A percentile compares a stretch with the other conserved stretches of the same genome.
Evolutionary conservation across 2,329 filamentous ascomycete species (phyloP).

Genomic region (Triangularia verruculosa): DNA sequence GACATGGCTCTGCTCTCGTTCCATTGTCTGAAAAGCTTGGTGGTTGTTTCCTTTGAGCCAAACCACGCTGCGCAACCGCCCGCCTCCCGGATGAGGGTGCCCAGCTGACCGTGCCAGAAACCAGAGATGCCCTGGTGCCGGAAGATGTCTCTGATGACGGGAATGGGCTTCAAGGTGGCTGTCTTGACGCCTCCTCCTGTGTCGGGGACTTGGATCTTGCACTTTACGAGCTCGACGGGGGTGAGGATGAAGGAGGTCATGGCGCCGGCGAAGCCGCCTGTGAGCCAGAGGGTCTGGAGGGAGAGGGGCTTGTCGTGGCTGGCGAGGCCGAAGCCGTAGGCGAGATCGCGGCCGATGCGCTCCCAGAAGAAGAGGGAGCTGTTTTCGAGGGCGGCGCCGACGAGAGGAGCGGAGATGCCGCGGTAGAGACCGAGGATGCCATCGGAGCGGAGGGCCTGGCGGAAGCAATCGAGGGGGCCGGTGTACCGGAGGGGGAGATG

Average conservation of each 20-base stretch:
- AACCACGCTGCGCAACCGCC: conserved; percentile 96
- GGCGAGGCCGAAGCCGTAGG: conserved; percentile 53
- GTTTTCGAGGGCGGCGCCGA: conserved; percentile 88
- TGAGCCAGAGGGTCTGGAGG: conserved; percentile 70
- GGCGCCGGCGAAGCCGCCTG: conserved; percentile 81
- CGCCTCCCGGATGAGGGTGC: conserved; percentile 89
- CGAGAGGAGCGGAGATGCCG: conserved; percentile 85
- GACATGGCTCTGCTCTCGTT: conserved; percentile 45
- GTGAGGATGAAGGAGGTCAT: conserved; percentile 90
- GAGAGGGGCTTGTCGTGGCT: conserved; percentile 61
- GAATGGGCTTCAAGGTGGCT: conserved; percentile 59
- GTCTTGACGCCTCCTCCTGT: conserved; percentile 38
- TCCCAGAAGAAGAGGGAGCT: conserved; percentile 93
- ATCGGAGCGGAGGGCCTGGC: conserved; percentile 75
- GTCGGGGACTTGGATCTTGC: conserved; percentile 84
- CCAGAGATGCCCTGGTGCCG: conserved; percentile 77
- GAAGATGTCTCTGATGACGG: conserved; percentile 76
- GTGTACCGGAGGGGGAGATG: conserved; percentile 76
- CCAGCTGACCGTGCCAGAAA: conserved; percentile 94
- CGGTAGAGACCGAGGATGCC: conserved; percentile 83
- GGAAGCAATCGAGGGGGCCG: conserved; percentile 90
- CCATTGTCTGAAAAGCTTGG: conserved; percentile 63
- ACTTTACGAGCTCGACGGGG: conserved; percentile 95
- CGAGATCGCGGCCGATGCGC: conserved; percentile 64
- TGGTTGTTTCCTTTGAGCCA: conserved; percentile 79